A percentile compares a stretch with the other conserved stretches of the same genome.
These are phyloP conservation scores for Citrus trifoliata DNA, from an alignment of 345 rosid genomes.

Conservation along the genomic window DNA sequence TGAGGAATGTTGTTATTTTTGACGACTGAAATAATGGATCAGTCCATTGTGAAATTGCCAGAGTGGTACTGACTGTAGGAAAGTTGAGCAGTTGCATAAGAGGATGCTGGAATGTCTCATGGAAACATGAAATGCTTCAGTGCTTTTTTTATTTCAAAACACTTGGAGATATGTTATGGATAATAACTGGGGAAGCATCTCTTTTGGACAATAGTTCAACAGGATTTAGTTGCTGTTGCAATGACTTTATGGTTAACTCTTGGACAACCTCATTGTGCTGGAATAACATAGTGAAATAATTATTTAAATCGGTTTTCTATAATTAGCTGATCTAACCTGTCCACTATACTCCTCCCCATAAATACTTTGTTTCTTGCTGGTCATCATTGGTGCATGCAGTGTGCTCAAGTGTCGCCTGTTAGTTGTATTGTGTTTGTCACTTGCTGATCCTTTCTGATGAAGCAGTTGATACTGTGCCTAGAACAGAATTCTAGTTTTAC, in stretches of 20 bases:
- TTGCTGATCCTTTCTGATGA: background rate
- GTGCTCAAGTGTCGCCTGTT: background rate
- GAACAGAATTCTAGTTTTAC: background rate
- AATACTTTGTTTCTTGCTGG: background rate
- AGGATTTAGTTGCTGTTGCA: background rate
- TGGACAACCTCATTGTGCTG: background rate
- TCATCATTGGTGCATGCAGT: background rate
- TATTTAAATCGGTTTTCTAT: background rate
- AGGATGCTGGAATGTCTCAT: background rate
- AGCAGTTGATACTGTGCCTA: no score
- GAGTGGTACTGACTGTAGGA: background rate
- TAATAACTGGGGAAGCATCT: background rate
- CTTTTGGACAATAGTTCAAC: background rate
- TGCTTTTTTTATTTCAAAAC: background rate
- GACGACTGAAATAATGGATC: background rate
- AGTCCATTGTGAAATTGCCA: background rate
- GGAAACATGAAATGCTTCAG: conserved; percentile 1
- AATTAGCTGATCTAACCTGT: background rate
- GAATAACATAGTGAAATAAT: background rate
- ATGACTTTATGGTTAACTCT: background rate
- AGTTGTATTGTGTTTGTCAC: background rate
- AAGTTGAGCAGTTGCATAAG: background rate
- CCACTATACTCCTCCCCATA: background rate
- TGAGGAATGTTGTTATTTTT: background rate
- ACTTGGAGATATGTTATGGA: background rate